A percentile compares a stretch with the other conserved stretches of the same genome.
These are phyloP conservation scores for Euphrasia arctica DNA, from an alignment of 305 asterid species.

Conservation along the genomic window DNA sequence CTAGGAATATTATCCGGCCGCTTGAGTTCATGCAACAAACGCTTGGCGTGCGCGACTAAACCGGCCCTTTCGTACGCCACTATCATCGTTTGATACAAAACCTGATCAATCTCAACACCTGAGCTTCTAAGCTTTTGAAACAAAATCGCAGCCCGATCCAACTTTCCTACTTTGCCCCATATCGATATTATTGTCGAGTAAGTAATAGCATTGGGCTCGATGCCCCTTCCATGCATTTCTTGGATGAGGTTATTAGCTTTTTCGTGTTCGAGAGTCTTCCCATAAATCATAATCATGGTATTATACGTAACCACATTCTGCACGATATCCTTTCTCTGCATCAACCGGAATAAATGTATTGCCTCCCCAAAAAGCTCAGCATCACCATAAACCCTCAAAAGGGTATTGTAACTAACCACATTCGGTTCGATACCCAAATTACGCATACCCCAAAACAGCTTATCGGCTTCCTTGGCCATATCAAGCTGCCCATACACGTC, in stretches of 20 bases:
- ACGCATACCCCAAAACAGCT: constrained; percentile 91
- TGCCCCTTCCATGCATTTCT: constrained; percentile 75
- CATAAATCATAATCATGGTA: constrained; percentile 88
- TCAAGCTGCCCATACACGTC: constrained; percentile 95
- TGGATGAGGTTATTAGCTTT: constrained; percentile 86
- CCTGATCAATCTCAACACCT: constrained; percentile 76
- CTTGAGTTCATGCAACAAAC: constrained; percentile 68
- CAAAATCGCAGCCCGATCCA: constrained; percentile 80
- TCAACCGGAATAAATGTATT: constrained; percentile 83
- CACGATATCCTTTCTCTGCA: constrained; percentile 82
- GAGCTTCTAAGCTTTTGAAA: constrained; percentile 83
- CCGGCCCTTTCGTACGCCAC: constrained; percentile 92
- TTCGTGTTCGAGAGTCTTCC: constrained; percentile 88
- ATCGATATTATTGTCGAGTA: constrained; percentile 86
- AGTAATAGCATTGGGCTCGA: constrained; percentile 79
- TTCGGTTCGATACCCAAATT: constrained; percentile 79
- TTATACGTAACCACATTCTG: constrained; percentile 93
- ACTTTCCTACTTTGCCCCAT: constrained; percentile 85
- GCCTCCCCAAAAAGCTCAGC: constrained; percentile 98
- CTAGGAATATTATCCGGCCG: constrained; percentile 87
- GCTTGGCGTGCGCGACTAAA: constrained; percentile 78
- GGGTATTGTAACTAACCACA: constrained; percentile 85
- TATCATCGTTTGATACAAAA: constrained; percentile 91
- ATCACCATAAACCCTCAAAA: constrained; percentile 82
- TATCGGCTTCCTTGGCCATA: constrained; percentile 93